A percentile compares a stretch with the other conserved stretches of the same genome.
Evolutionary conservation across 805 yeast species (phyloP).

Genomic region (Kuraishia borneana): DNA sequence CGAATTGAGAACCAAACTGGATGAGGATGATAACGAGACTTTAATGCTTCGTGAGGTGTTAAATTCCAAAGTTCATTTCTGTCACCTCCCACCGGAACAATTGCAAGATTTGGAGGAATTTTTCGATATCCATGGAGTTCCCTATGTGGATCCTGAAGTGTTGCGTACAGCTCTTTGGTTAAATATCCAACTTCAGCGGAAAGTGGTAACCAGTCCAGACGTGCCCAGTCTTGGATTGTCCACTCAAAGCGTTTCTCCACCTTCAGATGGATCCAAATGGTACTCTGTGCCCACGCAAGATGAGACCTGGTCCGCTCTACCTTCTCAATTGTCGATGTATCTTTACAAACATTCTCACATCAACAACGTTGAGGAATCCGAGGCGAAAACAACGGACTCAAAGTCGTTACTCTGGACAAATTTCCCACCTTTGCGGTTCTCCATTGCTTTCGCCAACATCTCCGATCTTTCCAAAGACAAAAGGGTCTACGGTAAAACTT

Average conservation of each 20-base stretch:
- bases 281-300: constrained; percentile 32
- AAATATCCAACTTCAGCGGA: constrained; percentile 28
- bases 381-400: constrained; percentile 4
- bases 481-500: constrained; percentile 37
- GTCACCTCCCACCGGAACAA: constrained; percentile 38
- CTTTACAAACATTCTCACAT: constrained; percentile 11
- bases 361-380: neutral
- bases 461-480: constrained; percentile 31
- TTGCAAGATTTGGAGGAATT: constrained; percentile 30
- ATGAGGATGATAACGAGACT: constrained; percentile 9
- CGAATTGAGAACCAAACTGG: constrained; percentile 20
- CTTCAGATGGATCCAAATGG: constrained; percentile 21
- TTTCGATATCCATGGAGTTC: constrained; percentile 22
- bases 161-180: constrained; percentile 40
- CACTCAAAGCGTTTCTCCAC: constrained; percentile 13
- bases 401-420: constrained; percentile 23
- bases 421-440: constrained; percentile 43
- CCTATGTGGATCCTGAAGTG: constrained; percentile 25
- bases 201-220: constrained; percentile 20
- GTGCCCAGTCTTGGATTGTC: constrained; percentile 17
- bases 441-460: constrained; percentile 38
- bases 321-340: constrained; percentile 20
- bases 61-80: constrained; percentile 30
- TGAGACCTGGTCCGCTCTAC: constrained; percentile 35
- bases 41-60: constrained; percentile 19